Base-by-base conservation (phyloP, 305 asterid species). In the Salvia sclarea region DNA sequence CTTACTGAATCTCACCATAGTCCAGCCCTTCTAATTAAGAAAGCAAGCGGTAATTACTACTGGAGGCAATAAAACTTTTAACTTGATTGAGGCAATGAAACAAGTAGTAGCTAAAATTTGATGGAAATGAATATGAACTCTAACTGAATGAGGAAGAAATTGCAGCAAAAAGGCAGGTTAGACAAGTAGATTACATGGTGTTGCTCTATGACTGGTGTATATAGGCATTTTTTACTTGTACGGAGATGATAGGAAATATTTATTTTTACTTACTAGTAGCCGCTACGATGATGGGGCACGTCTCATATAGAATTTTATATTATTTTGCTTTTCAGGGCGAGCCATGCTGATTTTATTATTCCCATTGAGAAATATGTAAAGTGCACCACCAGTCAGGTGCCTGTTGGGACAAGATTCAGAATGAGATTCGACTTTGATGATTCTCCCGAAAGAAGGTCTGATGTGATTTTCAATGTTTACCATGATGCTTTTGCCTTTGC, bases 381-480 rank as follows among this genome's bases (percentile, higher is more conserved):
- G 75, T 72, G 85, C 69, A 80, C 87, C 79, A 57, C 81, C 41
- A 76, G 74, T 70, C 87, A 71, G 70, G 75, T 85, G 75, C 88
- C 92, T 54, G 79, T 81, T 33, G 97, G 97, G 59, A 83, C 92
- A 55, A 83, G 95, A 79, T 92, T 92, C 82, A 88, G 88, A 80
- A 80, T 92, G 95, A 82, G 83, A 83, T 80, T 86, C 30, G 90
- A 90, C 82, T 38, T 92, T 75, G 99, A 95, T 41, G 98, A 92
- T 81, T 85, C 98, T 78, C 90, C 97, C 1, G 99, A 95, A 69
- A 92, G 96, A 88, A 95, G 98, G 99, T 92, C 35, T 45, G 10
- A 12, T 6, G 41, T 3, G 2, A 30, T 38, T 38, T 40, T 49
- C 35, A 48, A 21, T 41, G 35, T 8, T 38, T 41, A 17, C 37